These are phyloP conservation scores for Bipolaris sorokiniana DNA, from an alignment of 2,329 filamentous ascomycete genomes.

Conservation along the genomic window DNA sequence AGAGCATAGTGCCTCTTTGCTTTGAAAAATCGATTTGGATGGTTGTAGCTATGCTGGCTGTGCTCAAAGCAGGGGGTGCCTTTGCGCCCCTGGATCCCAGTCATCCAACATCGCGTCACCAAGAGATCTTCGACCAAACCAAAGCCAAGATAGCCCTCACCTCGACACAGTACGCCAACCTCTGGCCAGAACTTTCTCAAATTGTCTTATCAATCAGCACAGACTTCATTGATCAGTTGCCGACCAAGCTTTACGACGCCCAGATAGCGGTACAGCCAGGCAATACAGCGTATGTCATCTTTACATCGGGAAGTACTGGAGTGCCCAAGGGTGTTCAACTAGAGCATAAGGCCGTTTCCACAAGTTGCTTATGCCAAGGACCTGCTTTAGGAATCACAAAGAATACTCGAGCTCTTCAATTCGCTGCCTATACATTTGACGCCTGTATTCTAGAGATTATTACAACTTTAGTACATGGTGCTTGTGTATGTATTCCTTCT, in stretches of 20 bases:
- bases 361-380: not conserved
- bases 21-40: conserved; percentile 31
- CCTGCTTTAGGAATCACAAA: not conserved
- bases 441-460: conserved; percentile 63
- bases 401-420: conserved; percentile 47
- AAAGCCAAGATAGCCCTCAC: conserved; percentile 3
- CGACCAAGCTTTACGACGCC: not conserved
- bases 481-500: conserved; percentile 56
- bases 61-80: conserved; percentile 49
- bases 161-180: not conserved
- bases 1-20: conserved; percentile 31
- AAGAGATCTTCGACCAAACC: conserved; percentile 34
- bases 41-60: conserved; percentile 49
- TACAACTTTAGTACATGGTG: conserved; percentile 55
- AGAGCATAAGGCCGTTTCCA: conserved; percentile 2
- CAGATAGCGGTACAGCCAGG: not conserved
- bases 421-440: conserved; percentile 65
- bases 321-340: conserved; percentile 70
- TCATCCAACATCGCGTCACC: conserved; percentile 26
- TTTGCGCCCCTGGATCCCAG: not conserved
- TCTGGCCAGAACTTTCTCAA: not conserved
- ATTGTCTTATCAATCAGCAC: not conserved
- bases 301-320: conserved; percentile 80
- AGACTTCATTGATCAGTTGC: not conserved
- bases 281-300: conserved; percentile 60